Evolutionary conservation across 2,329 filamentous ascomycete genomes (phyloP), one percentile per base, ranked within the genome.

Genomic region (Macrophomina phaseolina): DNA sequence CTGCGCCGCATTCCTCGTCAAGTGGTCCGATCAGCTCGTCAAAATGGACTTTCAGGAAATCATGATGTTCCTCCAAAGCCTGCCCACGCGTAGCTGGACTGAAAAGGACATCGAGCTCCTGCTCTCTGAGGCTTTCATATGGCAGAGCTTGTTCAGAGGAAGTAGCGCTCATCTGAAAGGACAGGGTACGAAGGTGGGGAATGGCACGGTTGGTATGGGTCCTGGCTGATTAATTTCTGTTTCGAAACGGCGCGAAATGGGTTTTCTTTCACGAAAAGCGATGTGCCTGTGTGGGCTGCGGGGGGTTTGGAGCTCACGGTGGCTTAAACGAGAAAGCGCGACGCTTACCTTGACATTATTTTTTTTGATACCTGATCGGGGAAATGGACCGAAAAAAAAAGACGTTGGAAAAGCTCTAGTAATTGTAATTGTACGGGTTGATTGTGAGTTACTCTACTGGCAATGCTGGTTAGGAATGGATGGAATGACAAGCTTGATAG

Each of bases 1-100:
- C 46, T 99, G 96, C 78, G 95, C 95, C 30, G 95, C 95, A 5
- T 98, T 99, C 77, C 84, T 99, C 32, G 95, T 98, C 64, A 99
- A 99, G 79, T 99, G 96, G 96, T 97, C 94, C 6, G 91, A 95
- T 71, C 93, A 96, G 77, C 85, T 99, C 53, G 86, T 94, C 68
- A 95, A 93, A 78, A 98, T 98, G 94, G 95, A 99, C 78, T 98
- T 98, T 71, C 88, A 98, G 82, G 94, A 97, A 79, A 90, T 97
- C 68, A 97, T 99, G 94, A 99, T 99, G 94, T 99, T 99, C 76
- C 82, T 99, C 65, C 95, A 99, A 81, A 92, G 93, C 52, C 82
- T 99, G 67, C 95, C 96, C 3, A 99, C 96, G 6, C 90, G 91
- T 72, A 87, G 90, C 65, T 99, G 95, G 95, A 97, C 93, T 1